Conservation (phyloP, 2,329 filamentous ascomycete species). For the Diaporthe vexans region DNA sequence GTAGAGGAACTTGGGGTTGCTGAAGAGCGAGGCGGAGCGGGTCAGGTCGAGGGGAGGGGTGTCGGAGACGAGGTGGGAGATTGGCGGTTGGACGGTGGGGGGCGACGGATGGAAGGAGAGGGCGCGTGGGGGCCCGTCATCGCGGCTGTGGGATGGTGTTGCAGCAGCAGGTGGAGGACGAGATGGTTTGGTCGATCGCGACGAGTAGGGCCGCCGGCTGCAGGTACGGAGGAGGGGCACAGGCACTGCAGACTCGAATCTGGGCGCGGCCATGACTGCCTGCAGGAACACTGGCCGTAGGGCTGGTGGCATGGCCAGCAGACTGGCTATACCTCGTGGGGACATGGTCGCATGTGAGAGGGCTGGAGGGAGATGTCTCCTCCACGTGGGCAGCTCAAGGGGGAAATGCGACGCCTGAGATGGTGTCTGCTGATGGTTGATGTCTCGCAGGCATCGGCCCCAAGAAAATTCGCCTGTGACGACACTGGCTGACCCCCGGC, state of each 20-base stretch:
- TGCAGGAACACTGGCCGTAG: slow-evolving; percentile 45
- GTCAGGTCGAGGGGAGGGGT: slow-evolving; percentile 43
- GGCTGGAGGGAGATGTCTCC: slow-evolving; percentile 35
- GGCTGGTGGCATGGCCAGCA: slow-evolving; percentile 45
- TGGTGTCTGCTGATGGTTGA: slow-evolving; percentile 24
- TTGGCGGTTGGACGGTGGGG: slow-evolving; percentile 45
- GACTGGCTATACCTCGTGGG: slow-evolving; percentile 39
- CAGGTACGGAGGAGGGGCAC: slow-evolving; percentile 4
- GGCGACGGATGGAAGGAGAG: slow-evolving; percentile 49
- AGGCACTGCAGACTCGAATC: slow-evolving; percentile 18
- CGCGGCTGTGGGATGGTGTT: slow-evolving; percentile 1
- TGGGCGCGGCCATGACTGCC: slow-evolving; percentile 34
- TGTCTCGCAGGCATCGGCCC: slow-evolving; percentile 16
- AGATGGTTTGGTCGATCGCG: slow-evolving; percentile 3
- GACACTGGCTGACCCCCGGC: slow-evolving; percentile 28
- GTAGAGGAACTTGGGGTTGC: slow-evolving; percentile 59
- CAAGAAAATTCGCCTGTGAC: slow-evolving; percentile 37
- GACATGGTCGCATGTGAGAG: slow-evolving; percentile 40
- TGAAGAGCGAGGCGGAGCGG: slow-evolving; percentile 47
- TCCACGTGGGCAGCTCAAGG: slow-evolving; percentile 33
- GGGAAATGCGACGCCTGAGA: too few species aligned
- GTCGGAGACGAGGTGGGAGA: slow-evolving; percentile 41
- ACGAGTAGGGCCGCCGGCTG: slow-evolving; percentile 20
- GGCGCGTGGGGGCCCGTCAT: slow-evolving; percentile 39
- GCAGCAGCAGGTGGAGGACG: background rate